Evolutionary conservation across 2,329 filamentous ascomycete species (phyloP), one percentile per base, ranked within the genome.

Genomic region (Diaporthe aspalathi): DNA sequence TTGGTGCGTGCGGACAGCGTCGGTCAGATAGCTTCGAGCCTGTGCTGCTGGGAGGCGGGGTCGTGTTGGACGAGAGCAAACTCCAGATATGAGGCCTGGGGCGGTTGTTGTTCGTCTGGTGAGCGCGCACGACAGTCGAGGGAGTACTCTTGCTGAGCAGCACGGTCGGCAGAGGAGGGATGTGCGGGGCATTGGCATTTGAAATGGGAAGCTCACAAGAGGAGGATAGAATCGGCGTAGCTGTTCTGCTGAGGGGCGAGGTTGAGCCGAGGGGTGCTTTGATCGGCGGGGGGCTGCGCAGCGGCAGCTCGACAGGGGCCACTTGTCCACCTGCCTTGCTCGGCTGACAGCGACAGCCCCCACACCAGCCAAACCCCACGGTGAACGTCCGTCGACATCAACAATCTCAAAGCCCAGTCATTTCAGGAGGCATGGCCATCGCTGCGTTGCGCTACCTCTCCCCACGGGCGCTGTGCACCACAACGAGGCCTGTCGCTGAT

Each of bases 1-100:
- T 86, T 91, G 90, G 77, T 91, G 89, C 60, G 81, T 76, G 78
- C 86, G 84, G 76, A 88, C 80, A 74, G 86, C 81, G 76, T 86
- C 82, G 78, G 86, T 87, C 45, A 90, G 84, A 75, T 90, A 90
- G 20, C 82, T 76, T 75, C 83, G 82, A 29, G 65, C 32, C 27
- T 73, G 71, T 54, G 67, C 69, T 27, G 38, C 45, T 3, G 29
- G 66, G 43, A 27, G 57, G 57, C 38, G 49, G 35, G n/a, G 60
- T 65, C n/a, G 43, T 38, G 60, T 20, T 38, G 60, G 29, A 65
- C 45, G 60, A 20, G 60, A 65, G n/a, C 29, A 50, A 50, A 17
- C 60, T 35, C 45, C 60, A 24, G 20, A 50, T 14, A 22, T 27
- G 16, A 50, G 60, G 29, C 60, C 45, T 38, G 29, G 60, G 29